Evolutionary conservation across 1,284 basidiomycete species (phyloP), one percentile per base, ranked within the genome.

Genomic region (Grifola frondosa): DNA sequence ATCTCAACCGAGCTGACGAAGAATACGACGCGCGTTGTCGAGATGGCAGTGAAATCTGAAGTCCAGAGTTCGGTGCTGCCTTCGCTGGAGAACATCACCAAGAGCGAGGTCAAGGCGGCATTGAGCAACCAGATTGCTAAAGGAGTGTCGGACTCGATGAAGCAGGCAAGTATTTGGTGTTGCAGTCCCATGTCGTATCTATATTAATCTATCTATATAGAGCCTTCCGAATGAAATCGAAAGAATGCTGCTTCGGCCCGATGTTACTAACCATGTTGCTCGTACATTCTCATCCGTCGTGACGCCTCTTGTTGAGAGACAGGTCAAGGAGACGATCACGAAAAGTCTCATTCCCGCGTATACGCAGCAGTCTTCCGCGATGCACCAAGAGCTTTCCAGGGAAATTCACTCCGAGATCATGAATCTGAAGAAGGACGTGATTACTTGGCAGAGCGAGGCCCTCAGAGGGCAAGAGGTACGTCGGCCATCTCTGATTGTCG

Each of bases 1-100:
- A 90, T 91, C 53, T 90, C 88, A 13, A 88, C 78, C 2, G 87
- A 91, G 62, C 70, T 91, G 40, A 90, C 85, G 6, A 81, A 82
- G 68, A 91, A 91, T 57, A 91, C 88, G 6, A 88, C 86, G 6
- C 78, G 85, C 10, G 85, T 91, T 30, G 88, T 92, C 31, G 88
- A 91, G 66, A 75, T 82, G 70, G 88, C 88, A 8, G 84, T 92
- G 56, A 89, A 88, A 69, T 73, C 70, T 40, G 87, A 91, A 62
- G 81, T 91, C 11, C 84, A 86, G 59, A 81, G 75, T 55, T 88
- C 85, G 0, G 87, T 92, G 11, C 69, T 91, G 13, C 89, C 88
- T 10, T 78, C 86, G 11, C 69, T 92, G 20, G 84, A 88, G 63
- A 80, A 70, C 46, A 88, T 91, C 60, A 89, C 85, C 16, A 84